A percentile compares a stretch with the other conserved stretches of the same genome.
Conservation (phyloP, 306 rosid genomes). For the Benincasa hispida region DNA sequence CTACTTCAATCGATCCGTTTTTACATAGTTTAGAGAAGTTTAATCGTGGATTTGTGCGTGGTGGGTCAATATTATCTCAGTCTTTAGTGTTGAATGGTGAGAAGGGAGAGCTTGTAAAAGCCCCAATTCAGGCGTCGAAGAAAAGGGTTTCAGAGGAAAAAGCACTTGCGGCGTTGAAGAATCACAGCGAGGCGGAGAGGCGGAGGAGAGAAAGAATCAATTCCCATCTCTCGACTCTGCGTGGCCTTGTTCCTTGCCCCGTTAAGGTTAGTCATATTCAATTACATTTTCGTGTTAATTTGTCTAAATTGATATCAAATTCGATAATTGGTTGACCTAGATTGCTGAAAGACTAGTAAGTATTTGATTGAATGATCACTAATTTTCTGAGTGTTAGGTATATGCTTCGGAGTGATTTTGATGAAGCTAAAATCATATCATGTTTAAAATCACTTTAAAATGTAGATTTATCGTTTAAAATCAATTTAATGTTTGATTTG, state of each 20-base stretch:
- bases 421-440: too few relatives aligned
- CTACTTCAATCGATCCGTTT: constrained; percentile 26
- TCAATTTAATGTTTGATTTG: too few relatives aligned
- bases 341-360: not conserved
- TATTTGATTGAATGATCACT: not conserved
- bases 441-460: too few relatives aligned
- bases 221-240: constrained; percentile 65
- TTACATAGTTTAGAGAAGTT: constrained; percentile 13
- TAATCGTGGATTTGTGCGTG: constrained; percentile 8
- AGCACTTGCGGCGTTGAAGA: constrained; percentile 65
- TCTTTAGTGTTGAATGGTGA: constrained; percentile 43
- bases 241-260: constrained; percentile 47
- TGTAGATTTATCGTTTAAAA: too few relatives aligned
- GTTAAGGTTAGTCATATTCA: constrained; percentile 33
- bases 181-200: constrained; percentile 80
- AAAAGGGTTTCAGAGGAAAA: constrained; percentile 43
- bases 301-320: not conserved
- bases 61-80: constrained; percentile 23
- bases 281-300: not conserved
- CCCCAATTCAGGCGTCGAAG: constrained; percentile 34
- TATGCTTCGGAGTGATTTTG: too few relatives aligned
- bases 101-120: constrained; percentile 48
- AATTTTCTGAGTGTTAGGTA: not conserved
- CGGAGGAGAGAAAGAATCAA: constrained; percentile 86
- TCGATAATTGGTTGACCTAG: not conserved